A percentile compares a stretch with the other conserved stretches of the same genome.
phyloP scores from a whole-genome alignment of 495 filamentous ascomycete genomes.

The Geopyxis carbonaria region DNA sequence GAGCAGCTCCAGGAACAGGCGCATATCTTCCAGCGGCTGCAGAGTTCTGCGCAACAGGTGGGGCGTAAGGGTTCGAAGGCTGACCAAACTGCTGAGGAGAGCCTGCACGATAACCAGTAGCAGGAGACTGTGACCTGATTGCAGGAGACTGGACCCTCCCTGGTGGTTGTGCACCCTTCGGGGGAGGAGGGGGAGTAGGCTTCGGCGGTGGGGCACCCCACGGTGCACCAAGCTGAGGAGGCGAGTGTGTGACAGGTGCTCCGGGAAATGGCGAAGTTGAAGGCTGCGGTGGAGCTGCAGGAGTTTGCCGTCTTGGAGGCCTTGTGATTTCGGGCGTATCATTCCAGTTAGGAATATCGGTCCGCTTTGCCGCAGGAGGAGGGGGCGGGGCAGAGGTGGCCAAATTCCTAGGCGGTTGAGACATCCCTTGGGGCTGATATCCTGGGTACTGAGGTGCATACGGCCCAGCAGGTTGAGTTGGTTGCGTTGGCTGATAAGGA shows the following conservation, averaged over 20 bases:
- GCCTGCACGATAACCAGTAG: neutral
- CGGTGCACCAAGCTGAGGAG: conserved; percentile 25
- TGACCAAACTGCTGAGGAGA: no score
- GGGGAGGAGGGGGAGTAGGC: conserved; percentile 38
- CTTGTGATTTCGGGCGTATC: conserved; percentile 81
- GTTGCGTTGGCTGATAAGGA: conserved; percentile 2
- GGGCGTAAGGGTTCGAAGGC: conserved; percentile 62
- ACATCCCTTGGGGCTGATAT: conserved; percentile 9
- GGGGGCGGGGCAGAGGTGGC: conserved; percentile 42
- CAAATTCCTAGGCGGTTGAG: conserved; percentile 33
- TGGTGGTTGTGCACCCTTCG: conserved; percentile 36
- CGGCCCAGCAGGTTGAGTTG: no score
- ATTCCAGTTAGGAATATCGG: conserved; percentile 71
- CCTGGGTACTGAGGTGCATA: no score
- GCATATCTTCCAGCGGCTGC: conserved; percentile 26
- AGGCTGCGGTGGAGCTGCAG: conserved; percentile 39
- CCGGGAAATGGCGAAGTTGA: conserved; percentile 37
- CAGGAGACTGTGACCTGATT: neutral
- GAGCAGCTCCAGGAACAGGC: conserved; percentile 14
- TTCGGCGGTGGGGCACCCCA: conserved; percentile 29
- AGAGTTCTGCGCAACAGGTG: conserved; percentile 5
- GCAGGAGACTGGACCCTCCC: conserved; percentile 39
- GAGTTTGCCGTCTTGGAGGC: conserved; percentile 37
- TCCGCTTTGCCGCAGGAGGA: conserved; percentile 51
- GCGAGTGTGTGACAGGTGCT: conserved; percentile 32